Evolutionary conservation across 2,329 filamentous ascomycete genomes (phyloP), one percentile per base, ranked within the genome.

Genomic region (Orbilia blumenaviensis): DNA sequence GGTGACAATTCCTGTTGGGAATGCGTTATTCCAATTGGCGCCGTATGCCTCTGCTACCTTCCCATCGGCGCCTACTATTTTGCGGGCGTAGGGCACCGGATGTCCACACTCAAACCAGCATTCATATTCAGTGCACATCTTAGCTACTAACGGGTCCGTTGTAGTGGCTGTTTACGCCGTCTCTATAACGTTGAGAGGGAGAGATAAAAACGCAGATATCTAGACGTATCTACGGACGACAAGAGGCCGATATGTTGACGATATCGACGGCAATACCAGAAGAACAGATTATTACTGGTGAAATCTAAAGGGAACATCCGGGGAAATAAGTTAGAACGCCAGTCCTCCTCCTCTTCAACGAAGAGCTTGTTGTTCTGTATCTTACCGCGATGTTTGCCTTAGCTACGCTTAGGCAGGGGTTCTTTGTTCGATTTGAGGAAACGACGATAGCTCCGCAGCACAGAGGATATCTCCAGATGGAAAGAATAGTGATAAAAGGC

Each of bases 91-190:
- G n/a, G 32, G 25, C 1, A 64, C 23, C 0, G 71, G 52, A 8
- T 76, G 71, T 8, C 71, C 71, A 21, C 71, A 76, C 56, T 63
- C 71, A n/a, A 64, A 76, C 29, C 18, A 41, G n/a, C 68, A 16
- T 18, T 76, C 71, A 25, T 64, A 68, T 10, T 76, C 71, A 1
- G 71, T 76, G 14, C 71, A 76, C 71, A 76, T 76, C 7, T 10
- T 54, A 27, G 9, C 10, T 50, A n/a, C 1, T n/a, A 3, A 12
- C 14, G 9, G 18, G 44, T 48, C 14, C 7, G 27, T 18, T 6
- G 32, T 8, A n/a, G 32, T 34, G 32, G 32, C 14, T 34, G 14
- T n/a, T n/a, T n/a, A n/a, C n/a, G n/a, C n/a, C n/a, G n/a, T n/a
- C n/a, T n/a, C n/a, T n/a, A n/a, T n/a, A n/a, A n/a, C n/a, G n/a